A percentile compares a stretch with the other conserved stretches of the same genome.
Evolutionary conservation across 768 basidiomycete genomes (phyloP).

Genomic region (Podaxis sp.): DNA sequence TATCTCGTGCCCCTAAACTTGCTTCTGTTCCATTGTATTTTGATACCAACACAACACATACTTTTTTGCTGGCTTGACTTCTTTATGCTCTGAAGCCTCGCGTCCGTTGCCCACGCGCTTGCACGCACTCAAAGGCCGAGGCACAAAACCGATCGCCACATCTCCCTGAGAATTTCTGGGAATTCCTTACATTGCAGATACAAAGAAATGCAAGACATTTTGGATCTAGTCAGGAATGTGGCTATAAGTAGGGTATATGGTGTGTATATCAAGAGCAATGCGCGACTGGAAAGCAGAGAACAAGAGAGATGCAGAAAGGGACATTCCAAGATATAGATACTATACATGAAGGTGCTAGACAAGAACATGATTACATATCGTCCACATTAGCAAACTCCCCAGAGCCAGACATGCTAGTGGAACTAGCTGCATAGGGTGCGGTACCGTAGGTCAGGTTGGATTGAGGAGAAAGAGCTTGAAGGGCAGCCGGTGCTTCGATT

Average conservation of each 20-base stretch:
- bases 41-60: neutral
- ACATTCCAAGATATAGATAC: conserved; percentile 12
- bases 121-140: too few species aligned
- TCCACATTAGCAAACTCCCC: conserved; percentile 44
- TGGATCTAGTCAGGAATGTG: neutral
- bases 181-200: too few species aligned
- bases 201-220: too few species aligned
- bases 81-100: too few species aligned
- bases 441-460: conserved; percentile 31
- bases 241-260: neutral
- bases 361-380: conserved; percentile 22
- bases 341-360: neutral
- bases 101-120: too few species aligned
- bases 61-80: neutral
- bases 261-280: neutral
- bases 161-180: too few species aligned
- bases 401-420: conserved; percentile 38
- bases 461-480: conserved; percentile 33
- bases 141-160: too few species aligned
- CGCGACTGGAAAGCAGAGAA: neutral
- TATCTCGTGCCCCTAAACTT: neutral
- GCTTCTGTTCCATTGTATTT: neutral
- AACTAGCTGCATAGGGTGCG: conserved; percentile 33
- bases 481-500: conserved; percentile 29
- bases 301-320: conserved; percentile 5